Base-by-base conservation (phyloP, 805 yeast genomes). In the Ogataea neopini region DNA sequence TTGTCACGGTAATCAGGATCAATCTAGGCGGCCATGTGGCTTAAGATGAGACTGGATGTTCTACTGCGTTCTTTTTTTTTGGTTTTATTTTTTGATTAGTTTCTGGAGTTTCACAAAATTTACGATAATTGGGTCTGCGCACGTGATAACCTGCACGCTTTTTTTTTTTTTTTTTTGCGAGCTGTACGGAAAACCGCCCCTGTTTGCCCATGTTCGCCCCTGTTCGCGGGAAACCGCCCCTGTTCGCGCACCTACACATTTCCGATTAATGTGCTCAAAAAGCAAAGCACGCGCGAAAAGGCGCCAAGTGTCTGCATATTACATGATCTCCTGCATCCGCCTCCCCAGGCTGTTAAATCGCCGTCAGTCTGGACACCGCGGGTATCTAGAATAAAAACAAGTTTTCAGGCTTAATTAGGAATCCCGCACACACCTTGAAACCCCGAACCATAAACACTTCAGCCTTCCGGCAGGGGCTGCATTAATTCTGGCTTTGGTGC, bases 391-490 rank as follows among this genome's bases (percentile, higher is more conserved):
- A 13, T 4, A 11, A 22, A 26, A 20, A 22, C 7, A 13, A 20
- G 11, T 5, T 13, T 5, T 20, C 8, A 6, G n/a, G 9, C 22
- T 23, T 10, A 13, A 36, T 36, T 36, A 9, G 40, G 29, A 8
- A 36, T 13, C 22, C 10, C 10, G 4, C 32, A 11, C 32, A 11
- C 4, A 7, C 32, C 13, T 28, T 7, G 32, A 28, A 28, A 7
- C 32, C 32, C 32, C n/a, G 14, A 28, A 7, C 32, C 25, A 6
- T 22, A 6, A 22, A 28, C 32, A 10, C 11, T 28, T 28, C 32
- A 28, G 18, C 18, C 20, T 32, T 32, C 20, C 36, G 20, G 36
- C 36, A 32, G 36, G 36, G 36, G 36, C 15, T 28, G 32, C 32
- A 28, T 10, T 4, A n/a, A 28, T 28, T n/a, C 5, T 9, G 9